Conservation (phyloP, 2,329 filamentous ascomycete genomes). For the Fusarium newnesense region DNA sequence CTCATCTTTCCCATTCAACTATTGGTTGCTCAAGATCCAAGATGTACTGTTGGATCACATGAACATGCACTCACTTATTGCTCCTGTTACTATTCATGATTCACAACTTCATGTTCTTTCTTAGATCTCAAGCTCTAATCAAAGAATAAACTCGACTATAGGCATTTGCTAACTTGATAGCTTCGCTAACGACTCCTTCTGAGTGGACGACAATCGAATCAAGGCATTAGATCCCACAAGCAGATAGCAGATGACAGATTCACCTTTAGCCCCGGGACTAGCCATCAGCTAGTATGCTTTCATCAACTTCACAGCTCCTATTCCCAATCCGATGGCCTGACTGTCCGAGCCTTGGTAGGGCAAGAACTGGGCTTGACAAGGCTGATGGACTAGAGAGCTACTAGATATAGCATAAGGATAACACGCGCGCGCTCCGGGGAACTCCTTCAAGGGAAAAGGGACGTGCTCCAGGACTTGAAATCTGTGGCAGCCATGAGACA, state of each 20-base stretch:
- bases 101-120: no score
- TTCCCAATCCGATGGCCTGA: accelerated
- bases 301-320: neutral
- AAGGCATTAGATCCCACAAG: neutral
- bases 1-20: neutral
- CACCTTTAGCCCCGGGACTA: neutral
- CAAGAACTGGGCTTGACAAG: neutral
- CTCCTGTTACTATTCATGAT: neutral
- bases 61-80: neutral
- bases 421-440: neutral
- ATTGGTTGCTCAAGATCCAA: neutral
- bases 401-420: neutral
- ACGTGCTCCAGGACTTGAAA: neutral
- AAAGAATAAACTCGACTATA: accelerated
- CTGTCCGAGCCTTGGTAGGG: neutral
- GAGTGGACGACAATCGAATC: neutral
- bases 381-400: neutral
- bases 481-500: accelerated
- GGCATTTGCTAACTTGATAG: accelerated
- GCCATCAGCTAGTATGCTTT: neutral
- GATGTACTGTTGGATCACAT: neutral
- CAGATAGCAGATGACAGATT: neutral
- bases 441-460: accelerated
- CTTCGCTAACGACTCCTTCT: neutral
- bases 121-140: neutral